Evolutionary conservation across 148 eudicot species (phyloP), one percentile per base, ranked within the genome.

Genomic region (Chenopodium album): DNA sequence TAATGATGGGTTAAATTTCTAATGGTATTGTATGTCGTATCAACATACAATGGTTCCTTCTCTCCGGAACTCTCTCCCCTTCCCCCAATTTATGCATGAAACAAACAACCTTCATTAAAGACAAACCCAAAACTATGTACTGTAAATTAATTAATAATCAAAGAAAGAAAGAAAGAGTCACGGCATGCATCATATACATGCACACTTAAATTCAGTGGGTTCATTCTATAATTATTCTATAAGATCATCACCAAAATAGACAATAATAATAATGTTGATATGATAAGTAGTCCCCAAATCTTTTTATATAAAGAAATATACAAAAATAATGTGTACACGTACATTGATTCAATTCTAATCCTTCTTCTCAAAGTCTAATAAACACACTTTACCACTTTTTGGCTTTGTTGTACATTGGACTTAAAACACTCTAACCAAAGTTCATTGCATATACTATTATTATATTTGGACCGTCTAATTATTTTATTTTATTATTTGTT

Each of bases 351-450:
- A 59, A 32, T 32, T 11, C 67, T 54, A 14, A 14, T 32, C 23
- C 26, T 69, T n/a, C 46, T 10, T 12, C 7, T 56, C 62, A 9
- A 64, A 23, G 23, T 29, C 56, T 77, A 73, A 73, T 28, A 16
- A 29, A 23, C 83, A 72, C 29, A 80, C 78, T 50, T 59, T 28
- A 26, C 73, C 64, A 31, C 78, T 62, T 80, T 80, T 63, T 26
- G 82, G 76, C 11, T 8, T 76, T 20, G 67, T 60, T 76, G 84
- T 82, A 62, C 84, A 82, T 82, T 68, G 84, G 75, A 82, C 68
- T 82, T 67, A 79, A 14, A 69, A 76, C 79, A 76, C 72, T 29
- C 74, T 3, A 48, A 9, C 14, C 47, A 52, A 79, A 29, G 64
- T 79, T 69, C 67, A 79, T 31, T 79, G 81, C 81, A 79, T 69